Evolutionary conservation across 2,329 filamentous ascomycete genomes (phyloP).

Genomic region (Coniochaeta hoffmannii): DNA sequence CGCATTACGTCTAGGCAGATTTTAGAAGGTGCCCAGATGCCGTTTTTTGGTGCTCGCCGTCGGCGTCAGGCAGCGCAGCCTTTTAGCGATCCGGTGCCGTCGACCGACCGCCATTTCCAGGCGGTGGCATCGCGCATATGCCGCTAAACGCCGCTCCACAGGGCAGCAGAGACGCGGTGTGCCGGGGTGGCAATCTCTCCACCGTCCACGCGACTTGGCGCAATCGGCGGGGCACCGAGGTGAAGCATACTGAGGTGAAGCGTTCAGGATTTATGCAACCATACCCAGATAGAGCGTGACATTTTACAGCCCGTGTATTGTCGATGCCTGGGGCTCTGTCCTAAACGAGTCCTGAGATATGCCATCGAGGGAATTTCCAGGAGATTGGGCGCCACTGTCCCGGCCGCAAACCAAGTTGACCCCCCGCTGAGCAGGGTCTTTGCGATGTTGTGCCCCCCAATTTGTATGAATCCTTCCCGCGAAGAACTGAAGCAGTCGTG

Average conservation of each 20-base stretch:
- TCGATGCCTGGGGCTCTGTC: too few species aligned
- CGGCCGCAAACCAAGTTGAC: not conserved
- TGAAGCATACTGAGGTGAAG: too few species aligned
- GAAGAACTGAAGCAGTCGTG: not conserved
- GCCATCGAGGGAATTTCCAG: not conserved
- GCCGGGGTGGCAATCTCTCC: not conserved
- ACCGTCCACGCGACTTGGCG: not conserved
- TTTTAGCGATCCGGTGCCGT: not conserved
- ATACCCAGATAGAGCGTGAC: too few species aligned
- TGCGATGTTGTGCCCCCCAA: not conserved
- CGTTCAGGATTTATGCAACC: too few species aligned
- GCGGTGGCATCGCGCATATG: not conserved
- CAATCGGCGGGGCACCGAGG: not conserved
- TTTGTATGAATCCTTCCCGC: not conserved
- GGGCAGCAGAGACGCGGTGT: not conserved
- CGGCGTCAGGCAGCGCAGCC: not conserved
- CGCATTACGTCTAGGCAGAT: constrained; percentile 10
- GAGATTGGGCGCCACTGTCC: too few species aligned
- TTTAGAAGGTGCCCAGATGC: constrained; percentile 12
- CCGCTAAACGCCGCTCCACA: not conserved
- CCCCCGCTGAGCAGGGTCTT: not conserved
- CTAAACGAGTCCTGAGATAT: not conserved
- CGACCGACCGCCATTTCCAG: not conserved
- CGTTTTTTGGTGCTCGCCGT: too few species aligned
- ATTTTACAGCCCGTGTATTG: too few species aligned